Conservation (phyloP, 1,284 basidiomycete species). For the Spongispora temasekensis region DNA sequence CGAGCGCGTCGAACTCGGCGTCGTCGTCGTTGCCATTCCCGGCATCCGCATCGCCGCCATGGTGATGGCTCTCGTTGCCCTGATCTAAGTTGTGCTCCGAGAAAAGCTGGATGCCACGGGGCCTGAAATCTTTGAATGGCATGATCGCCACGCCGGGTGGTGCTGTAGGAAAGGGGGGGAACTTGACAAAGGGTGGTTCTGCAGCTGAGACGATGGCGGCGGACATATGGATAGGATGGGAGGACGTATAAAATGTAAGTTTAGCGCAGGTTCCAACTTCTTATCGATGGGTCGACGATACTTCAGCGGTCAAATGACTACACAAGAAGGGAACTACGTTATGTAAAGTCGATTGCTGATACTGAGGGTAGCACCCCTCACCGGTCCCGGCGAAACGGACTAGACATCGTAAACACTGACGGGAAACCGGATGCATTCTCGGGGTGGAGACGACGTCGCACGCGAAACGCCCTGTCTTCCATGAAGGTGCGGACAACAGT, state of each 20-base stretch:
- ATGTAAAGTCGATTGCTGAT: no score
- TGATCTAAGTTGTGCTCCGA: conserved; percentile 18
- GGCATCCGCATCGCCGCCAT: conserved; percentile 10
- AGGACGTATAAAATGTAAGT: no score
- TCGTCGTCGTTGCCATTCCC: conserved; percentile 34
- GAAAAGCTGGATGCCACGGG: conserved; percentile 56
- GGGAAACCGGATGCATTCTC: no score
- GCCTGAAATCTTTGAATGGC: conserved; percentile 60
- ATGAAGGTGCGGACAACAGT: no score
- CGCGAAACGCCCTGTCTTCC: no score
- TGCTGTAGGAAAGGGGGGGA: conserved; percentile 62
- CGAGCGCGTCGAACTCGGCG: conserved; percentile 58
- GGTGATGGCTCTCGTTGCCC: conserved; percentile 30
- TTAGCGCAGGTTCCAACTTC: conserved; percentile 17
- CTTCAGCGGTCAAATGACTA: no score
- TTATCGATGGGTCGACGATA: no score
- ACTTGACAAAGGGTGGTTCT: conserved; percentile 36
- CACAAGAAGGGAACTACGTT: no score
- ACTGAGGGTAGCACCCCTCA: no score
- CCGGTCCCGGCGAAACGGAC: no score
- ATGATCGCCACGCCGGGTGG: conserved; percentile 56
- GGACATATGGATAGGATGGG: conserved; percentile 17
- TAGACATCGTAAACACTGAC: no score
- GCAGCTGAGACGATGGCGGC: conserved; percentile 5
- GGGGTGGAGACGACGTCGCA: not conserved